A percentile compares a stretch with the other conserved stretches of the same genome.
Evolutionary conservation across 2,329 filamentous ascomycete genomes (phyloP).

Genomic region (Colletotrichum camelliae): DNA sequence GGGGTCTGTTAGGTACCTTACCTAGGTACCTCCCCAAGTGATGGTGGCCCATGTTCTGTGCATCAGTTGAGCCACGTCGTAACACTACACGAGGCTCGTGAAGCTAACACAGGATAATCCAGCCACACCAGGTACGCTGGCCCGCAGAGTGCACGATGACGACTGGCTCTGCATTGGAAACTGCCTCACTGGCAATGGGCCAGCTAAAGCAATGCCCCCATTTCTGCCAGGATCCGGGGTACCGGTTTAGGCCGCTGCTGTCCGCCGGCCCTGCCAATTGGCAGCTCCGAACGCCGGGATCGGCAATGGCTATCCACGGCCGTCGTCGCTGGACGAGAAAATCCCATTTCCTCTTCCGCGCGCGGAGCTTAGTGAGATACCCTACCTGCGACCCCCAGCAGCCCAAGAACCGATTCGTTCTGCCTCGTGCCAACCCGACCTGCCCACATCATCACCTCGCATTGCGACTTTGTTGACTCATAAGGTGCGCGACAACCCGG

Average conservation of each 20-base stretch:
- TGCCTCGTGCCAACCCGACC: not conserved
- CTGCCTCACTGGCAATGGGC: not conserved
- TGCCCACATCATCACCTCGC: not conserved
- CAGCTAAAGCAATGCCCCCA: not conserved
- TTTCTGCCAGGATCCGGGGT: slow-evolving; percentile 10
- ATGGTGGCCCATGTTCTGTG: not conserved
- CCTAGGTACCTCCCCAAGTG: too few relatives aligned
- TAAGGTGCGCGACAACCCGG: not conserved
- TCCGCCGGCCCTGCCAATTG: slow-evolving; percentile 8
- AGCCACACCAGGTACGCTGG: not conserved
- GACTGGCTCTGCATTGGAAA: not conserved
- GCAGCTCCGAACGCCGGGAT: slow-evolving; percentile 17
- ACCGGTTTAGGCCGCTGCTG: slow-evolving; percentile 16
- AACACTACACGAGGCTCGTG: not conserved
- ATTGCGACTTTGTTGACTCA: not conserved
- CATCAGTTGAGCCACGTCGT: not conserved
- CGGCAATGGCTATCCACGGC: slow-evolving; percentile 21
- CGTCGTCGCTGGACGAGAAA: slow-evolving; percentile 11
- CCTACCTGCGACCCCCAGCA: not conserved
- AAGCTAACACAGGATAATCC: not conserved
- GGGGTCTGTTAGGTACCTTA: not conserved
- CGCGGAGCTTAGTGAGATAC: slow-evolving; percentile 18
- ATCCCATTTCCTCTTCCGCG: slow-evolving; percentile 20
- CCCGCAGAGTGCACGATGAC: not conserved
- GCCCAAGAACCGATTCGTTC: not conserved